phyloP scores from a whole-genome alignment of 768 basidiomycete species.

The Tubosaeta brunneosetosa region DNA sequence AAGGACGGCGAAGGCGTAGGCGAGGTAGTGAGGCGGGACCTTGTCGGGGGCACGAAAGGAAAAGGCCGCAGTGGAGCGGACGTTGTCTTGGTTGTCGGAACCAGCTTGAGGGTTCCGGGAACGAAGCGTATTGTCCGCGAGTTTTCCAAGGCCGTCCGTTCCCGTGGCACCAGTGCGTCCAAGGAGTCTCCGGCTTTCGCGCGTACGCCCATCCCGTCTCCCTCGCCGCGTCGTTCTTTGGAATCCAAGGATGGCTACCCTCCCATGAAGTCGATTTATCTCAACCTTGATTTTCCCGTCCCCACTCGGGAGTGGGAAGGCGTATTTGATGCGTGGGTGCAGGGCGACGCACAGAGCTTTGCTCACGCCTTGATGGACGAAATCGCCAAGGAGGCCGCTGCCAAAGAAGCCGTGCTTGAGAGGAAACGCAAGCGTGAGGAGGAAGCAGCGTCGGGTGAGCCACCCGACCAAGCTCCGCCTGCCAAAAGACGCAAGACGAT shows the following conservation, averaged over 20 bases:
- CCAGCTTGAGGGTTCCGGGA: constrained; percentile 83
- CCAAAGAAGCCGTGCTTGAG: constrained; percentile 52
- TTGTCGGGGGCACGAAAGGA: constrained; percentile 64
- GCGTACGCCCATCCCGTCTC: constrained; percentile 39
- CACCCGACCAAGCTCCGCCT: constrained; percentile 13
- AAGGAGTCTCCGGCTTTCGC: constrained; percentile 26
- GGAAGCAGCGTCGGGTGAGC: constrained; percentile 29
- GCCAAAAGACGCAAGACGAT: constrained; percentile 25
- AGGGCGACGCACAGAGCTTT: constrained; percentile 84
- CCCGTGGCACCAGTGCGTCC: constrained; percentile 38
- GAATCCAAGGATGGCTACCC: constrained; percentile 43
- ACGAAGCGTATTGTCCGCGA: constrained; percentile 90
- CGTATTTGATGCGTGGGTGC: constrained; percentile 86
- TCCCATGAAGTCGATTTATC: constrained; percentile 65
- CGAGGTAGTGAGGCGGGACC: constrained; percentile 73
- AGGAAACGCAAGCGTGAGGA: constrained; percentile 56
- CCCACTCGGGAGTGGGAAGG: constrained; percentile 85
- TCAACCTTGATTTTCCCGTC: constrained; percentile 84
- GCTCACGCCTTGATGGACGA: constrained; percentile 56
- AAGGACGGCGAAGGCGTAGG: constrained; percentile 86
- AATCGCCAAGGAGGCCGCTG: constrained; percentile 49
- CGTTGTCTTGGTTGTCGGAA: constrained; percentile 83
- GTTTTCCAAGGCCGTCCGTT: constrained; percentile 72
- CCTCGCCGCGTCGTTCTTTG: constrained; percentile 41
- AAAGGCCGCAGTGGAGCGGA: constrained; percentile 74